Base-by-base conservation (phyloP, 2,329 filamentous ascomycete genomes). In the Sclerotiophoma versabilis region DNA sequence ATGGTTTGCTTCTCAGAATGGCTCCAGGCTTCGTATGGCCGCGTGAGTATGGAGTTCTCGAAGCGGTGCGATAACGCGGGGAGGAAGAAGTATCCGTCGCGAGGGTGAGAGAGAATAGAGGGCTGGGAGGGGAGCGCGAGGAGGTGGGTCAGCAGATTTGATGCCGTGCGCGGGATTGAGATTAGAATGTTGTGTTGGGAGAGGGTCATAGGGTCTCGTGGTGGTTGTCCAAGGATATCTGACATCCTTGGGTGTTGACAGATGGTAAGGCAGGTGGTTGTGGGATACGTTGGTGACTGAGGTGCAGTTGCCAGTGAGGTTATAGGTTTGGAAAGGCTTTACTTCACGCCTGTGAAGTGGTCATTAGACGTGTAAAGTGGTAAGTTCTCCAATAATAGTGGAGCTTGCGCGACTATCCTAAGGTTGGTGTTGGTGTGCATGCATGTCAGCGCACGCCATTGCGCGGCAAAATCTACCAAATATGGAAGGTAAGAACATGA, bases 141-240 rank as follows among this genome's bases (percentile, higher is more conserved):
- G 10, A 70, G 52, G 19, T 60, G 56, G n/a, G 55, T 56, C 2
- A 70, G 33, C 4, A 70, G 59, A 33, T 65, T 59, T 1, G 65
- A 68, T 6, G 60, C 58, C 22, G 65, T 68, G n/a, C 66, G 62
- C 0, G 65, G 66, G 12, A 63, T 59, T 14, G 62, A 64, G 32
- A 68, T 54, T 22, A 66, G 38, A 26, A 65, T 52, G 34, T 64
- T 62, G 43, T 64, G 59, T 22, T 41, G 34, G 11, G 9, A 9
- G 19, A 19, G 12, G 0, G 1, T 2, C 32, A 30, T 12, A 2
- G 11, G 4, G 14, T 26, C 14, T 26, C 34, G 17, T 26, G n/a
- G 15, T 23, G 19, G n/a, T 45, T 7, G 34, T 19, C 2, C 25
- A 4, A 6, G n/a, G 20, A 14, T 10, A 2, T 41, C n/a, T 3